Evolutionary conservation across 495 filamentous ascomycete genomes (phyloP).

Genomic region (Penicillium daleae): DNA sequence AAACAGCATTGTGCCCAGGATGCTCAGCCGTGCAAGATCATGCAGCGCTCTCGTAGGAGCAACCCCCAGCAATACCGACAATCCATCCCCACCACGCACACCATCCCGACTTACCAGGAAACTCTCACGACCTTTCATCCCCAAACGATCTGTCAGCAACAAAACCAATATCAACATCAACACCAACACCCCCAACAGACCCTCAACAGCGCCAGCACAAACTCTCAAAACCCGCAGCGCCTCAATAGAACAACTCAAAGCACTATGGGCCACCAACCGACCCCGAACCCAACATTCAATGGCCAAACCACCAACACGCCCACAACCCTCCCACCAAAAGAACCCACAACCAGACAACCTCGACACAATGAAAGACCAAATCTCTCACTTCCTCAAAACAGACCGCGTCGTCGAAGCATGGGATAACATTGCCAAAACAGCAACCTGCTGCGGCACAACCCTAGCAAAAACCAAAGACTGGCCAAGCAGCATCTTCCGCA

Average conservation of each 20-base stretch:
- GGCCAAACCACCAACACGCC: conserved; percentile 11
- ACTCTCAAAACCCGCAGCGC: conserved; percentile 32
- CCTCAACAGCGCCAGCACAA: conserved; percentile 36
- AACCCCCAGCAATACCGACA: conserved; percentile 3
- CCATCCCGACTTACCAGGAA: conserved; percentile 30
- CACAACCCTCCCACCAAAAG: conserved; percentile 8
- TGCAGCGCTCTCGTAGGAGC: conserved; percentile 29
- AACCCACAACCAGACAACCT: conserved; percentile 14
- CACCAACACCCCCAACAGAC: conserved; percentile 21
- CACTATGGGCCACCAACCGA: conserved; percentile 25
- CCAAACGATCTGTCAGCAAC: conserved; percentile 30
- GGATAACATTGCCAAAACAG: conserved; percentile 35
- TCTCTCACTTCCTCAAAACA: conserved; percentile 44
- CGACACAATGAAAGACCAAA: conserved; percentile 43
- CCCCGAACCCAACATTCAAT: conserved; percentile 25
- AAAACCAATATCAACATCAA: conserved; percentile 19
- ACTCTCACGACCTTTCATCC: conserved; percentile 37
- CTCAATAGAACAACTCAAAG: conserved; percentile 36
- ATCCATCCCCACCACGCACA: conserved; percentile 24
- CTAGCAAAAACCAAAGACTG: conserved; percentile 34
- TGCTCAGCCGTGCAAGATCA: conserved; percentile 29
- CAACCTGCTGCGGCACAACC: conserved; percentile 13
- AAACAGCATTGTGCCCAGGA: conserved; percentile 13
- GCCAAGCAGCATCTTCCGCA: conserved; percentile 42
- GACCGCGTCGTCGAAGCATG: conserved; percentile 47